These are phyloP conservation scores for Lolium multiflorum DNA, from an alignment of 176 grass and related monocot species.

Conservation along the genomic window DNA sequence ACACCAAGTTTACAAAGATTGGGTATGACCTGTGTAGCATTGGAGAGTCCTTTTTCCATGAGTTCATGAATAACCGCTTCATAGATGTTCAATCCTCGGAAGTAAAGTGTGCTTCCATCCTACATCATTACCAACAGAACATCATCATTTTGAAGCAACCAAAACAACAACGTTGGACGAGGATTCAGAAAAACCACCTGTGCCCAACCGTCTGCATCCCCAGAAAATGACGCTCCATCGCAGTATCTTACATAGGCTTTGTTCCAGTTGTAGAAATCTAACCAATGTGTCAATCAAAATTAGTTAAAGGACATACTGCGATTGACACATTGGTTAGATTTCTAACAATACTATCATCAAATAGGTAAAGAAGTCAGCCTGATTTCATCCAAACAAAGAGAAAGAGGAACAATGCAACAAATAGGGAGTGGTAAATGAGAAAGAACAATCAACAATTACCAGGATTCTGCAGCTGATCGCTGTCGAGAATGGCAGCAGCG, in stretches of 20 bases:
- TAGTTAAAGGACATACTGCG: not conserved
- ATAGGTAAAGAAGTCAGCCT: not conserved
- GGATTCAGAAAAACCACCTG: not conserved
- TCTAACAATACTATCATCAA: too few species aligned
- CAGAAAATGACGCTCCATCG: not conserved
- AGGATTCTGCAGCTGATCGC: not conserved
- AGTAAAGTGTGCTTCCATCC: constrained; percentile 29
- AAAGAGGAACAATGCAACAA: not conserved
- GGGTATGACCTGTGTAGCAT: constrained; percentile 67
- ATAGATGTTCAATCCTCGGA: constrained; percentile 75
- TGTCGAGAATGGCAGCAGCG: not conserved
- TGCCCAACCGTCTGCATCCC: not conserved
- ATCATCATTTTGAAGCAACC: not conserved
- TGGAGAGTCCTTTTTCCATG: constrained; percentile 56
- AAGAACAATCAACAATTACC: not conserved
- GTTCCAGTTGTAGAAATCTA: constrained; percentile 20
- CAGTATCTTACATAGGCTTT: constrained; percentile 1
- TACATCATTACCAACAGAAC: not conserved
- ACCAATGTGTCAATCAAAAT: not conserved
- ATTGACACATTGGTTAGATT: too few species aligned
- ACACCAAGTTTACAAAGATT: too few species aligned
- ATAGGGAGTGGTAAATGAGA: not conserved
- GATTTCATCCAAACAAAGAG: not conserved
- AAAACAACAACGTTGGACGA: not conserved
- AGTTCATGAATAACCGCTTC: constrained; percentile 70